Evolutionary conservation across 1,284 basidiomycete genomes (phyloP), one percentile per base, ranked within the genome.

Genomic region (Ceratobasidium theobromae): DNA sequence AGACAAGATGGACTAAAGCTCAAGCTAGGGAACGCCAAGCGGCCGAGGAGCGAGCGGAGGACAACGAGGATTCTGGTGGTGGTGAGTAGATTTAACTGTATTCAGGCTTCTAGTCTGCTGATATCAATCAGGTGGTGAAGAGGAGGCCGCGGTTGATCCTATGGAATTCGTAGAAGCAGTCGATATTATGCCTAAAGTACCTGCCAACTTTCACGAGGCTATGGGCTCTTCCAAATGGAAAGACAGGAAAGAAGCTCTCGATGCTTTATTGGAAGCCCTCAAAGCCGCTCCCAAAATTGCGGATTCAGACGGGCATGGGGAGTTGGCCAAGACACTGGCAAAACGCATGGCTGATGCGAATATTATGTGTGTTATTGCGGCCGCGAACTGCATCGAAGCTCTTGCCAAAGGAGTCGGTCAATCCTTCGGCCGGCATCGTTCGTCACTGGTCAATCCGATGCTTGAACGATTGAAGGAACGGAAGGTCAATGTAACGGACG

Each of bases 211-310:
- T 66, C 85, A 89, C 68, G 81, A 87, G 4, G 80, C 84, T 66
- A 81, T 99, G 58, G 83, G 85, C 12, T 98, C 95, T 3, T 87
- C 91, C 0, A 99, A 99, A 77, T 99, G 97, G 97, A 98, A 99
- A 75, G 97, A 99, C 71, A 86, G 97, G 30, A 93, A 96, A 73
- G 95, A 98, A 73, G 91, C 86, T 1, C 78, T 98, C 57, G 95
- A 98, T 71, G 91, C 93, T 49, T 81, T 97, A 41, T 80, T 88
- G 66, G 84, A 86, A 14, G 78, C 93, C 18, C 78, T 99, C 38
- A 84, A 84, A 58, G 78, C 84, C 16, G 86, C 89, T 12, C 87
- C 89, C 8, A 86, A 88, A 67, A 89, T 98, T 71, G 86, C 87
- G 71, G 91, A 94, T 71, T 82, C 84, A 1, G 80, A 88, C 18